Base-by-base conservation (phyloP, 2,329 filamentous ascomycete species). In the Scortechinia acanthostroma region DNA sequence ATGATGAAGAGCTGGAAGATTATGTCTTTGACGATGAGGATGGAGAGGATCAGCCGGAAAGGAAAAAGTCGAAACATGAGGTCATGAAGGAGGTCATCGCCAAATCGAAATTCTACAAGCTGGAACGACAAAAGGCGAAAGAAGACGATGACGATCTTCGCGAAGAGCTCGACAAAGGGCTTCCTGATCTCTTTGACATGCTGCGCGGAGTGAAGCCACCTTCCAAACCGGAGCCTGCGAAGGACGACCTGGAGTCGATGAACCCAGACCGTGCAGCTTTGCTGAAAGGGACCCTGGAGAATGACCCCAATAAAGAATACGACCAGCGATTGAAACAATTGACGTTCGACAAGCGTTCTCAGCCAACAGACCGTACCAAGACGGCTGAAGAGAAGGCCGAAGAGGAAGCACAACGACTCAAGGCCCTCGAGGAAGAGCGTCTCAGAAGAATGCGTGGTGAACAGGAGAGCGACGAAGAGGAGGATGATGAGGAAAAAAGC, bases 61-160 rank as follows among this genome's bases (percentile, higher is more conserved):
- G 85, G 48, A 96, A 95, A 64, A 98, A 96, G 70, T 84, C 84
- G 2, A 97, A 96, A 66, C 87, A 93, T 45, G 93, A 98, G 63
- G 88, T 98, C 43, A 96, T 97, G 88, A 86, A 95, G 57, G 94
- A 98, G 63, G 76, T 98, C 49, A 96, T 98, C 52, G 88, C 91
- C 49, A 98, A 98, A 65, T 97, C 91, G 1, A 98, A 98, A 60
- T 74, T 88, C 50, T 78, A 96, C 74, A 97, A 95, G 66, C 91
- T 91, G 58, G 91, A 97, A 66, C 82, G 93, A 33, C 93, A 98
- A 64, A 83, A 88, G 48, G 80, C 81, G 21, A 96, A 95, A 58
- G 93, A 97, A 49, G 89, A 93, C 43, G 93, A 98, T 53, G 89
- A 94, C 43, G 91, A 95, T 52, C 64, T 96, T 45, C 77, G 90